phyloP scores from a whole-genome alignment of 768 basidiomycete genomes.

The Lentinula sp. region DNA sequence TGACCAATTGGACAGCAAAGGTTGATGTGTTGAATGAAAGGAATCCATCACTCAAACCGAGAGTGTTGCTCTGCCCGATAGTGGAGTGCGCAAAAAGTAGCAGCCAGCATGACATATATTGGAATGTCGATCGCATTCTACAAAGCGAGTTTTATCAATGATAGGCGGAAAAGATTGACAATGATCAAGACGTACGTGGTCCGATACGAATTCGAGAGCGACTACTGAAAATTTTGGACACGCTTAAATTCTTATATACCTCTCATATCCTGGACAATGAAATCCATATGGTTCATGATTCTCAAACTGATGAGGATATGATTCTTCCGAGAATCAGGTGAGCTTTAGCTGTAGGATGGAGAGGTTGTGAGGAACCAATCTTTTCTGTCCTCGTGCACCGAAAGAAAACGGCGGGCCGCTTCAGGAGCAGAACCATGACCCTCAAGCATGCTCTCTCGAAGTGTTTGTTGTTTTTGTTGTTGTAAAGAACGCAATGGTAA shows the following conservation, averaged over 20 bases:
- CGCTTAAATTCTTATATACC: not conserved
- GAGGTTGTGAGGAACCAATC: not conserved
- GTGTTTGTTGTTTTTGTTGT: too few species aligned
- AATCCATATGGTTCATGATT: not conserved
- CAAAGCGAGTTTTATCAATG: not conserved
- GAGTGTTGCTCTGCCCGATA: constrained; percentile 24
- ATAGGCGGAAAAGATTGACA: not conserved
- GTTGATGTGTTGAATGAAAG: constrained; percentile 37
- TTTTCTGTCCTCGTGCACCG: not conserved
- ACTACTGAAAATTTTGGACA: not conserved
- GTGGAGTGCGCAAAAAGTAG: not conserved
- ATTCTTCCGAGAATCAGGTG: not conserved
- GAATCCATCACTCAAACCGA: constrained; percentile 43
- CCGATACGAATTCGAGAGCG: not conserved
- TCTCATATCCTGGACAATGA: not conserved
- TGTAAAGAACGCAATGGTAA: too few species aligned
- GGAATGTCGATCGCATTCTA: not conserved
- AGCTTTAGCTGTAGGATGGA: not conserved
- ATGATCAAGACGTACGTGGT: not conserved
- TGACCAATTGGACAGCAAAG: constrained; percentile 42
- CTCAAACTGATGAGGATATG: not conserved
- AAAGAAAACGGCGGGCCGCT: not conserved
- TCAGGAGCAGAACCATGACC: not conserved
- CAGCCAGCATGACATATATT: not conserved
- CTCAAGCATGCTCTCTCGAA: too few species aligned